Conservation (phyloP, 2,329 filamentous ascomycete genomes). For the Curvularia sp. region DNA sequence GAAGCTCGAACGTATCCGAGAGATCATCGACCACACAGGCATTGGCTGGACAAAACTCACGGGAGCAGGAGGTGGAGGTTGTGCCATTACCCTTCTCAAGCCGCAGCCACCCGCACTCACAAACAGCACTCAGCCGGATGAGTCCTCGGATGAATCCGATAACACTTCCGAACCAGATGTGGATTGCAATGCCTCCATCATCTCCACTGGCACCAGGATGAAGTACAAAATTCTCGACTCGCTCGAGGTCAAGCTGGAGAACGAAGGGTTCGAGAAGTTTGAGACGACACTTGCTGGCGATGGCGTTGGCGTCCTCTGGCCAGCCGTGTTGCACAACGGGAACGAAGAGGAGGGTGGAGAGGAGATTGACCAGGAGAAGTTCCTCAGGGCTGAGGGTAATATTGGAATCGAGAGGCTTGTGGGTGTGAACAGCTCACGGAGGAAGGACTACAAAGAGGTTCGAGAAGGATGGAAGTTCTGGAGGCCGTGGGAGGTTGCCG, state of each 20-base stretch:
- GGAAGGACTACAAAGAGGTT: conserved; percentile 40
- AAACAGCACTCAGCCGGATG: conserved; percentile 52
- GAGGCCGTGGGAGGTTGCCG: conserved; percentile 46
- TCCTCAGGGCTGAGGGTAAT: conserved; percentile 82
- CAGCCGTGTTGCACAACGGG: conserved; percentile 86
- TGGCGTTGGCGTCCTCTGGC: conserved; percentile 92
- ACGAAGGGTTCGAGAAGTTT: conserved; percentile 78
- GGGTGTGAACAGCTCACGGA: conserved; percentile 63
- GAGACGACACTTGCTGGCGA: conserved; percentile 90
- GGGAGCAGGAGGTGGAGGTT: conserved; percentile 92
- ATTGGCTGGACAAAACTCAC: conserved; percentile 98
- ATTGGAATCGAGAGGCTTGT: conserved; percentile 88
- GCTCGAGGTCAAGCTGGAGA: conserved; percentile 67
- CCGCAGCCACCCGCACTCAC: conserved; percentile 59
- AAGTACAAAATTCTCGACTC: conserved; percentile 58
- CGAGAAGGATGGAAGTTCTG: conserved; percentile 53
- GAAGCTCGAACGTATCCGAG: conserved; percentile 86
- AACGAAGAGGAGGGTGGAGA: conserved; percentile 82
- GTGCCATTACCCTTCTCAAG: conserved; percentile 88
- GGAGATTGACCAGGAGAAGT: conserved; percentile 90
- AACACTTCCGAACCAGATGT: conserved; percentile 36
- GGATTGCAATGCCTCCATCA: conserved; percentile 40
- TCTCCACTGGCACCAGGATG: conserved; percentile 43
- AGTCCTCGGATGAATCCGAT: conserved; percentile 36
- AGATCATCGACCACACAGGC: conserved; percentile 80